phyloP scores from a whole-genome alignment of 73 alveolate species.

The Paramecium sonneborni region DNA sequence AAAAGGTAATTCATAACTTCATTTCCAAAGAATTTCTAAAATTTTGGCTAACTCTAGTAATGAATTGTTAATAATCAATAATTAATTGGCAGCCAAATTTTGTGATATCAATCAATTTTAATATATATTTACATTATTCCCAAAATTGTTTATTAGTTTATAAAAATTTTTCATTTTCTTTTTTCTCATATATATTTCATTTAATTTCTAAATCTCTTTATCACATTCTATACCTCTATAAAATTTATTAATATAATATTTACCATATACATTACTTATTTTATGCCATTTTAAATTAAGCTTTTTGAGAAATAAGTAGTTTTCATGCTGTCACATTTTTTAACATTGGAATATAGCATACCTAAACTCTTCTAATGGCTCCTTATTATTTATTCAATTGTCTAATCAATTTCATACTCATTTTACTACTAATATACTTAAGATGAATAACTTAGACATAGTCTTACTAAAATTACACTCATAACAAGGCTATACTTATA shows the following conservation, averaged over 20 bases:
- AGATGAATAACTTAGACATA: background rate
- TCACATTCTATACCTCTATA: background rate
- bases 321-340: background rate
- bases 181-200: background rate
- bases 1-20: background rate
- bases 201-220: background rate
- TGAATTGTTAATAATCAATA: no score
- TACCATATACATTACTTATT: background rate
- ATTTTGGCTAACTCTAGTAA: no score
- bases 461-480: background rate
- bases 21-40: background rate
- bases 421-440: background rate
- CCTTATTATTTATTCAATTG: background rate
- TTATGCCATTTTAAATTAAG: background rate
- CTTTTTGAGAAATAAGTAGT: background rate
- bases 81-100: slow-evolving; percentile 35
- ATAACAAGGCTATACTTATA: background rate
- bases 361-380: background rate
- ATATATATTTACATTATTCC: background rate
- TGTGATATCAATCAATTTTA: background rate
- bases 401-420: background rate
- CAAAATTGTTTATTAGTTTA: no score
- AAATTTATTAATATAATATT: no score
- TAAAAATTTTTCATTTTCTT: no score
- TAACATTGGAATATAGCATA: background rate